Conservation (phyloP, 805 yeast genomes). For the Sungouiella blattae region DNA sequence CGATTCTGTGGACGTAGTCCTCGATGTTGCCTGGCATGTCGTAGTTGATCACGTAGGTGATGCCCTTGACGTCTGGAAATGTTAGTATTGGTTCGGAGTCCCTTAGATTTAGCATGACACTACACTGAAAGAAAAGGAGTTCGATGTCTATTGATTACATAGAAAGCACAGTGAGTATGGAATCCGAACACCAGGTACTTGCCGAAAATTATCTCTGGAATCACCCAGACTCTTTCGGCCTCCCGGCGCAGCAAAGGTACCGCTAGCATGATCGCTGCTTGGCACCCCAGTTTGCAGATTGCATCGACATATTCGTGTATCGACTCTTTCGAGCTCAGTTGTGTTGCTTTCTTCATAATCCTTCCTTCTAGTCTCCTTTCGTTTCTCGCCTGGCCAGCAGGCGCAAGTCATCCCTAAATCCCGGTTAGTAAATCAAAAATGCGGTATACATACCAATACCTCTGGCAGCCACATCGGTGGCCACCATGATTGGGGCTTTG, state of each 20-base stretch:
- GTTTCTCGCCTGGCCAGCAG: conserved; percentile 1
- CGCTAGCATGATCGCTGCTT: too few species aligned
- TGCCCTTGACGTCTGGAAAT: conserved; percentile 89
- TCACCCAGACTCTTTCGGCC: conserved; percentile 1
- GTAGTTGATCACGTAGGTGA: conserved; percentile 86
- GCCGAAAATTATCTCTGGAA: background rate
- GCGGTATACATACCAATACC: conserved; percentile 88
- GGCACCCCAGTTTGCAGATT: too few species aligned
- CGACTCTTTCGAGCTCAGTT: conserved; percentile 2
- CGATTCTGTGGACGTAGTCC: conserved; percentile 98
- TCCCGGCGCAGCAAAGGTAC: too few species aligned
- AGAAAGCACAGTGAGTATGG: conserved; percentile 9
- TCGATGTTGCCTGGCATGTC: conserved; percentile 98
- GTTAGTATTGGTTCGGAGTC: conserved; percentile 25
- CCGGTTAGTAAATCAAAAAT: conserved; percentile 19
- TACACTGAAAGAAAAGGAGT: conserved; percentile 16
- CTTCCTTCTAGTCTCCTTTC: conserved; percentile 7
- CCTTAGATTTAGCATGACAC: conserved; percentile 3
- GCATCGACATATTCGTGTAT: too few species aligned
- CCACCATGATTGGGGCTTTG: conserved; percentile 95
- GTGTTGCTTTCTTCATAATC: conserved; percentile 5
- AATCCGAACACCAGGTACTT: background rate
- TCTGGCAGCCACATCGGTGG: conserved; percentile 99
- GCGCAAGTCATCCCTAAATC: conserved; percentile 9
- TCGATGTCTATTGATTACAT: conserved; percentile 21